Evolutionary conservation across 2,329 filamentous ascomycete species (phyloP), one percentile per base, ranked within the genome.

Genomic region (Nakataea oryzae): DNA sequence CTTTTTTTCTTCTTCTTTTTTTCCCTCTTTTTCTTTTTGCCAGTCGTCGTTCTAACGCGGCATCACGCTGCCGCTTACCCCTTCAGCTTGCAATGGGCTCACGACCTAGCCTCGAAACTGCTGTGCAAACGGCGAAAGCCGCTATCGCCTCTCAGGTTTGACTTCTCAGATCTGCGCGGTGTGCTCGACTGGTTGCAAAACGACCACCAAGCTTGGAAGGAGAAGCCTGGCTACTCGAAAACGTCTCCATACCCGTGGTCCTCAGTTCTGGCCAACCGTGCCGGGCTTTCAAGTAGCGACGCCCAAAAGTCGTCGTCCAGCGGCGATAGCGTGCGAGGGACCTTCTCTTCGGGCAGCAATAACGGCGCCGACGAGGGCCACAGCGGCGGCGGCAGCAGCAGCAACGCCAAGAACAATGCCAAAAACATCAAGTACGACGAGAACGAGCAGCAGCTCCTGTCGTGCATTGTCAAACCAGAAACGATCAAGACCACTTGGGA

Each of bases 401-500:
- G 11, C 27, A 21, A 28, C 57, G 24, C 7, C 21, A 29, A 58
- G 27, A 55, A 11, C 28, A 14, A 55, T 17, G 30, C 5, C 26
- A 28, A 56, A 28, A 56, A 27, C 6, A 28, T 28, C 59, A 63
- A 75, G 56, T 69, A 66, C 67, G 92, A 89, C 62, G 81, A 86
- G 60, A 87, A 96, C 66, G 95, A 97, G 73, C 90, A 91, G 73
- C 88, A 87, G 67, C 81, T 99, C 9, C 78, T 96, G 57, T 83
- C 85, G 3, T 92, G 93, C 12, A 87, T 97, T 3, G 86, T 96
- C 47, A 86, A 96, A 70, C 85, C 90, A 8, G 81, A 87, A 58
- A 89, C 89, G 68, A 91, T 99, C 66, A 86, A 86, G 64, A 96
- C 90, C 0, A 96, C 91, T 0, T 99, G 97, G 71, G 81, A 84